phyloP scores from a whole-genome alignment of 164 flowering plant genomes.

The Liquidambar formosana region DNA sequence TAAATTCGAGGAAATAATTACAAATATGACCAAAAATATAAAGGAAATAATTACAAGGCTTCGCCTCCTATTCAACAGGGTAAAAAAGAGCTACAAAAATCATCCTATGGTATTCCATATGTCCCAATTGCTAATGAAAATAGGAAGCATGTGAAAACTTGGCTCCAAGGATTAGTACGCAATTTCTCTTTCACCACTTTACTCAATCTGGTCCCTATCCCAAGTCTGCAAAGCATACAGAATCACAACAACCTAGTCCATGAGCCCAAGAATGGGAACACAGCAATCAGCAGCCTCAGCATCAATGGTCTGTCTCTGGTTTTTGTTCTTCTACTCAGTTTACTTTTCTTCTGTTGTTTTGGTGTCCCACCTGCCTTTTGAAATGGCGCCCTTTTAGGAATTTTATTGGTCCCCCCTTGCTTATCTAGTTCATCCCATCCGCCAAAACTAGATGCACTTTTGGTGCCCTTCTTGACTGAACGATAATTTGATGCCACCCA shows the following conservation, averaged over 20 bases:
- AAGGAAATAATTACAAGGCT: too few relatives aligned
- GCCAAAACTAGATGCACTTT: constrained; percentile 29
- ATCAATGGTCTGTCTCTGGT: constrained; percentile 38
- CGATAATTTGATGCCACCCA: constrained; percentile 25
- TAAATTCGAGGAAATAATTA: too few relatives aligned
- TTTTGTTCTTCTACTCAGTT: constrained; percentile 30
- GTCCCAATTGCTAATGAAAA: too few relatives aligned
- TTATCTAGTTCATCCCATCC: constrained; percentile 64
- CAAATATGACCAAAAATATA: too few relatives aligned
- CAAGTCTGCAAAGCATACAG: not conserved
- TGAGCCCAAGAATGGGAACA: constrained; percentile 43
- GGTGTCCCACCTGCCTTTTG: constrained; percentile 11
- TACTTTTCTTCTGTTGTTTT: constrained; percentile 20
- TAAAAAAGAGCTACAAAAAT: too few relatives aligned
- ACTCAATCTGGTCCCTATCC: too few relatives aligned
- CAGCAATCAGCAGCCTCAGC: constrained; percentile 43
- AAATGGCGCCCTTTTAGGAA: constrained; percentile 1
- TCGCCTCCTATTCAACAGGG: too few relatives aligned
- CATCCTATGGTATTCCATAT: too few relatives aligned
- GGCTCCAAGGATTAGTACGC: too few relatives aligned
- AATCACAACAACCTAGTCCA: constrained; percentile 31
- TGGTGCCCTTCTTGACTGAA: constrained; percentile 15
- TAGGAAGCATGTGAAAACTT: too few relatives aligned
- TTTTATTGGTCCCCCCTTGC: not conserved
- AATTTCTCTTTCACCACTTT: too few relatives aligned